These are phyloP conservation scores for Plasmopara muralis DNA, from an alignment of 352 stramenopile species.

Conservation along the genomic window DNA sequence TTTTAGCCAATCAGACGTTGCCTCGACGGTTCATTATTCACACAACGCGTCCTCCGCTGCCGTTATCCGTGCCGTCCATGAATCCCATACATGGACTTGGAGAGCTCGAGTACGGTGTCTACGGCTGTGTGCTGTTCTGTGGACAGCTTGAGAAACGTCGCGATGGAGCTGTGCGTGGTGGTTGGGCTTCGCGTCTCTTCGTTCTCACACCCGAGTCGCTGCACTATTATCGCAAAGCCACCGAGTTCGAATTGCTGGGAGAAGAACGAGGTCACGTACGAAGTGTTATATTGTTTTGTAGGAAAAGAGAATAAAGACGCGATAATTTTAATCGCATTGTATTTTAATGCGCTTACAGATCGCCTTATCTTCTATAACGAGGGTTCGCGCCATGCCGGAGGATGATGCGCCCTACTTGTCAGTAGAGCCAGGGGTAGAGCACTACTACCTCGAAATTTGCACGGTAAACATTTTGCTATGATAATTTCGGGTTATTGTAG, in stretches of 20 bases:
- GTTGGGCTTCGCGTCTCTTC: constrained; percentile 75
- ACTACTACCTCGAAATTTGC: constrained; percentile 80
- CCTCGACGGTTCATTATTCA: background rate
- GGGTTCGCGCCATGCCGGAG: constrained; percentile 70
- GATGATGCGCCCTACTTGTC: constrained; percentile 47
- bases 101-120: constrained; percentile 60
- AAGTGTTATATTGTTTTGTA: background rate
- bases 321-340: background rate
- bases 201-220: constrained; percentile 69
- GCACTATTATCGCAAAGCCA: constrained; percentile 76
- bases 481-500: background rate
- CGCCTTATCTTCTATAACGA: constrained; percentile 52
- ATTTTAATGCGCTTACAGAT: constrained; percentile 29
- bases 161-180: constrained; percentile 62
- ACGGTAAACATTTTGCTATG: constrained; percentile 31
- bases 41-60: constrained; percentile 19
- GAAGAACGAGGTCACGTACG: constrained; percentile 69
- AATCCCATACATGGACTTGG: constrained; percentile 5
- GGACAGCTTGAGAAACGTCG: constrained; percentile 71
- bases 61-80: constrained; percentile 17
- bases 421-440: constrained; percentile 50
- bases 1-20: constrained; percentile 12
- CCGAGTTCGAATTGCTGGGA: constrained; percentile 65
- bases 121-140: constrained; percentile 67
- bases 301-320: background rate